Evolutionary conservation across 2,329 filamentous ascomycete genomes (phyloP).

Genomic region (Cytospora leucostoma): DNA sequence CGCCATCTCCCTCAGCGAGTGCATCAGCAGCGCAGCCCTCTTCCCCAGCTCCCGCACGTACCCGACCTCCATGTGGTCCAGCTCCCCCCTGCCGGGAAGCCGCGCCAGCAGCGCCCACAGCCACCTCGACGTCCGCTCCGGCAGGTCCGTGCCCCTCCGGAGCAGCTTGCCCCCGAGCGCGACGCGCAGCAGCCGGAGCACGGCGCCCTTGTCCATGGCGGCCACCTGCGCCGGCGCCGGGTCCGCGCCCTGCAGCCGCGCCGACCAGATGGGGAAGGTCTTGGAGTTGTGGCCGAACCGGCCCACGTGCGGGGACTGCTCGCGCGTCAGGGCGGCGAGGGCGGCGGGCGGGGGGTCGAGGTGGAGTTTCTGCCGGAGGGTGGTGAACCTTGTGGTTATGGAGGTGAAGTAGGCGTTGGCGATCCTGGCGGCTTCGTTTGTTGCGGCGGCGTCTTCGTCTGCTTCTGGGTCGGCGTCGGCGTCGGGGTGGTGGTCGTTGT

Average conservation of each 20-base stretch:
- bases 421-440: slow-evolving; percentile 43
- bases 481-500: slow-evolving; percentile 33
- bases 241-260: slow-evolving; percentile 53
- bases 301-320: slow-evolving; percentile 46
- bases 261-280: slow-evolving; percentile 54
- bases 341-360: slow-evolving; percentile 54
- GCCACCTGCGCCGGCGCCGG: slow-evolving; percentile 62
- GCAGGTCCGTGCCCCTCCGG: slow-evolving; percentile 58
- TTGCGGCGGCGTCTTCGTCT: slow-evolving; percentile 33
- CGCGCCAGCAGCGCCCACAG: slow-evolving; percentile 79
- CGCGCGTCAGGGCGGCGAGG: slow-evolving; percentile 48
- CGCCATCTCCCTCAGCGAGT: slow-evolving; percentile 56
- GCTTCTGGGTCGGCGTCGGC: slow-evolving; percentile 34
- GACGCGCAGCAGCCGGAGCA: slow-evolving; percentile 67
- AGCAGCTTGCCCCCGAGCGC: slow-evolving; percentile 66
- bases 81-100: slow-evolving; percentile 71
- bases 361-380: slow-evolving; percentile 64
- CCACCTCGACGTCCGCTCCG: slow-evolving; percentile 75
- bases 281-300: slow-evolving; percentile 53
- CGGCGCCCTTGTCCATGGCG: slow-evolving; percentile 65
- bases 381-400: slow-evolving; percentile 64
- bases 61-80: slow-evolving; percentile 74
- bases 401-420: slow-evolving; percentile 68
- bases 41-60: slow-evolving; percentile 79
- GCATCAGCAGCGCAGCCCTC: slow-evolving; percentile 64